A percentile compares a stretch with the other conserved stretches of the same genome.
Conservation (phyloP, 768 basidiomycete genomes). For the Trametes meyenii region DNA sequence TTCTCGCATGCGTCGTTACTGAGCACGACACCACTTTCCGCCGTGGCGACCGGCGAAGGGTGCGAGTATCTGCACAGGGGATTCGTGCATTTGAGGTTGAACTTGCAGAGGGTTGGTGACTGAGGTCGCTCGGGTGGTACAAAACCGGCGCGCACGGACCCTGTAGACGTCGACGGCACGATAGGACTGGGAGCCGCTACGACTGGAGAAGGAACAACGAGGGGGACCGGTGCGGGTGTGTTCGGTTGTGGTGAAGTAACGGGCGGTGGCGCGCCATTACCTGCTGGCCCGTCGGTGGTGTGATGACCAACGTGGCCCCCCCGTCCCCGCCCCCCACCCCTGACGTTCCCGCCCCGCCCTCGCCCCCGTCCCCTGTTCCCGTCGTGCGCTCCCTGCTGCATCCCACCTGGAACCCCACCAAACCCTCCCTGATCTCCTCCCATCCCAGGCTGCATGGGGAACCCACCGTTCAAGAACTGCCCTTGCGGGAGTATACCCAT, state of each 20-base stretch:
- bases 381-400: conserved; percentile 49
- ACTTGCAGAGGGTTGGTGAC: conserved; percentile 93
- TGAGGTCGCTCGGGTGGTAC: conserved; percentile 76
- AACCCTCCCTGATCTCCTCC: conserved; percentile 44
- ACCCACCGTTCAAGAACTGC: conserved; percentile 60
- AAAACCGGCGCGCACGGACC: conserved; percentile 47
- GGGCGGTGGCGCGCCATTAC: conserved; percentile 17
- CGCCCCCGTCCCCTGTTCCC: conserved; percentile 27
- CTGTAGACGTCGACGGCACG: conserved; percentile 15
- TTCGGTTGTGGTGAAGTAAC: neutral
- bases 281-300: conserved; percentile 17
- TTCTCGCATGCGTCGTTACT: conserved; percentile 93
- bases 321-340: conserved; percentile 26
- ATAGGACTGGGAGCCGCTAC: conserved; percentile 28
- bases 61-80: conserved; percentile 89
- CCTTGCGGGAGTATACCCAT: conserved; percentile 74
- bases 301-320: conserved; percentile 29
- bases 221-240: conserved; percentile 24
- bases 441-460: conserved; percentile 57
- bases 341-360: conserved; percentile 32
- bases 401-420: conserved; percentile 37
- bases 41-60: conserved; percentile 95
- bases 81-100: conserved; percentile 88
- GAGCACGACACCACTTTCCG: conserved; percentile 92
- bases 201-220: conserved; percentile 24